Base-by-base conservation (phyloP, 768 basidiomycete species). In the Termitomyces sp. region DNA sequence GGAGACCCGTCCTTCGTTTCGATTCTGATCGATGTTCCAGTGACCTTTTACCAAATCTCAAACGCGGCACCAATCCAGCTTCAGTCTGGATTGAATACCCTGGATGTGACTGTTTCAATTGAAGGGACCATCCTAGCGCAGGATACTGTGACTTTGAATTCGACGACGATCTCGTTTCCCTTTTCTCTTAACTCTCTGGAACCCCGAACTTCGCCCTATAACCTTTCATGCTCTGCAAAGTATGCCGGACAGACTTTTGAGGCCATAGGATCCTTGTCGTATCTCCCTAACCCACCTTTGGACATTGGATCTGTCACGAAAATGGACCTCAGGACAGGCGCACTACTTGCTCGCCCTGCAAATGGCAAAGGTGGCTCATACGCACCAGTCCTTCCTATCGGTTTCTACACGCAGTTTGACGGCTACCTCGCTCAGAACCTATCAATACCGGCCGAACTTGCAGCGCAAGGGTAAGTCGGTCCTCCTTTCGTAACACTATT, bases 341-440 rank as follows among this genome's bases (percentile, higher is more conserved):
- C 78, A 0, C 57, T 85, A 40, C 63, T 83, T 39, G 83, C 80
- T 1, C 69, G 76, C 45, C 80, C 79, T 8, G 75, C 79, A 0
- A 74, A 74, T 44, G 82, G 83, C n/a, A 66, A 70, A 43, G 75
- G 73, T 9, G 78, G 80, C 11, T 59, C 69, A 7, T 85, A 79
- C 59, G 74, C 79, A 23, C 78, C 81, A 0, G 75, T 88, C 1
- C 79, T 91, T 55, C 88, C 91, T 0, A 79, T 89, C 44, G 89
- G 89, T 0, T 92, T 88, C 68, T 91, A 89, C 61, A 83, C 88
- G 0, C 67, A 75, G 5, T 85, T 87, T 46, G 80, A 77, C 40
- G 66, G 68, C 16, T 84, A 83, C 56, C 70, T 89, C 16, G 76
- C 71, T 2, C 64, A 70, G 7, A 83, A 90, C 64, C 63, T 83